These are phyloP conservation scores for Takakia lepidozioides DNA, from an alignment of 225 moss, liverwort and hornwort genomes.

Conservation along the genomic window DNA sequence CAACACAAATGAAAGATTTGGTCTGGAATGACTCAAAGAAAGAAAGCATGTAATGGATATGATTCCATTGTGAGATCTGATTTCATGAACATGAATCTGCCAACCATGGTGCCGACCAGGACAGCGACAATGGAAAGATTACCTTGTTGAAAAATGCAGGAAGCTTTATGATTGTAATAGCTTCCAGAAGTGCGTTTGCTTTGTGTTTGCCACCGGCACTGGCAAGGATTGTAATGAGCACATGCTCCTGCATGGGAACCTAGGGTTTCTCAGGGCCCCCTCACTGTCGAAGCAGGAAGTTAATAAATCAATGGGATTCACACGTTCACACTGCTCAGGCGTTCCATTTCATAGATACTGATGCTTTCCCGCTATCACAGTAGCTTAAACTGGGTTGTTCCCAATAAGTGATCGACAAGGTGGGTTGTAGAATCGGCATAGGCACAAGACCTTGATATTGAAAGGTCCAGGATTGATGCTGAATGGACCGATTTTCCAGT, in stretches of 20 bases:
- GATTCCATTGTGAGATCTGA: background rate
- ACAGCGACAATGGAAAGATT: background rate
- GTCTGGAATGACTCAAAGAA: background rate
- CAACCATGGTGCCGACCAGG: too few relatives aligned
- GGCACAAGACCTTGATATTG: conserved; percentile 52
- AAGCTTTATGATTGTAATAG: conserved; percentile 62
- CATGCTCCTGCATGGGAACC: conserved; percentile 47
- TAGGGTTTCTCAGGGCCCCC: background rate
- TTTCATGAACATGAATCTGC: too few relatives aligned
- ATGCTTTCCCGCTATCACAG: background rate
- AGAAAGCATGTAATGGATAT: background rate
- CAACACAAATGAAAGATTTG: background rate
- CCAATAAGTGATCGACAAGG: background rate
- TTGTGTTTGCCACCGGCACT: conserved; percentile 54
- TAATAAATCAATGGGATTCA: background rate
- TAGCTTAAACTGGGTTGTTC: background rate
- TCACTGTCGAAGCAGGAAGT: background rate
- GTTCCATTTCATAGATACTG: background rate
- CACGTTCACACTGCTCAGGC: background rate
- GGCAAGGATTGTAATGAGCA: conserved; percentile 61
- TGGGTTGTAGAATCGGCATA: background rate
- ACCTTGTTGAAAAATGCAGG: conserved; percentile 59
- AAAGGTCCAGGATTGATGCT: conserved; percentile 76
- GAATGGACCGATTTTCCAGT: conserved; percentile 29
- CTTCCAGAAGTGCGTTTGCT: conserved; percentile 50